These are phyloP conservation scores for Neofusicoccum laricinum DNA, from an alignment of 2,329 filamentous ascomycete genomes.

Conservation along the genomic window DNA sequence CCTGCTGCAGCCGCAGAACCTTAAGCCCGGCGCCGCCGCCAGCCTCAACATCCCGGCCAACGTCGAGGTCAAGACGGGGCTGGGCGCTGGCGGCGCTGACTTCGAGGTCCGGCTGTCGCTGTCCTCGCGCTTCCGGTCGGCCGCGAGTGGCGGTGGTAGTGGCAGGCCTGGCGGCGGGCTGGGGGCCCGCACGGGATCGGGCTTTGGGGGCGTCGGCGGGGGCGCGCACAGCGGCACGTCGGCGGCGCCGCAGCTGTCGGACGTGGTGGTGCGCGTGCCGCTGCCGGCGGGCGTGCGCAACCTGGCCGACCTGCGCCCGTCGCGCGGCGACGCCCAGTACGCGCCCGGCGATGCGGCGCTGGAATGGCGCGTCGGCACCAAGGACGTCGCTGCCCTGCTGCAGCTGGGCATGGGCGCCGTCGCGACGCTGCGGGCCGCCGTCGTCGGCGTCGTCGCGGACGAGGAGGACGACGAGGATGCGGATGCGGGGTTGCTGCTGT, in stretches of 20 bases:
- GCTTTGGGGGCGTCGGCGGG: too few species aligned
- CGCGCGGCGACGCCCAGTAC: constrained; percentile 78
- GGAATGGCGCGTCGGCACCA: constrained; percentile 79
- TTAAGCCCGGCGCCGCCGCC: constrained; percentile 21
- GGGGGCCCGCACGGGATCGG: constrained; percentile 30
- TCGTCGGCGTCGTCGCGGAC: constrained; percentile 61
- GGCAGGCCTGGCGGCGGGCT: constrained; percentile 20
- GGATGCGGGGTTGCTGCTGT: constrained; percentile 17
- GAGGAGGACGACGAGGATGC: constrained; percentile 44
- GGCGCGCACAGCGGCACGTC: constrained; percentile 26
- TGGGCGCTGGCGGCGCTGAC: constrained; percentile 73
- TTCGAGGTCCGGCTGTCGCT: constrained; percentile 81
- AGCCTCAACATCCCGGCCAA: constrained; percentile 74
- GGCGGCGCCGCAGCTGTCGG: constrained; percentile 58
- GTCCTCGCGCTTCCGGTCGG: constrained; percentile 50
- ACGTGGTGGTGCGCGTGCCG: constrained; percentile 74
- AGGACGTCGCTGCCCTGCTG: constrained; percentile 60
- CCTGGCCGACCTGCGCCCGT: constrained; percentile 76
- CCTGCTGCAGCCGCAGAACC: constrained; percentile 25
- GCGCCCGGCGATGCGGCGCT: constrained; percentile 68
- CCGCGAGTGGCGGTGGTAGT: constrained; percentile 10
- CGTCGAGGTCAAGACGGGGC: constrained; percentile 75
- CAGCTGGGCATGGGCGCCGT: constrained; percentile 57
- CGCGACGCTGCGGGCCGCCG: constrained; percentile 75
- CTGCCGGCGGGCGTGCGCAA: constrained; percentile 78